phyloP scores from a whole-genome alignment of 768 basidiomycete genomes.

The Dioszegia crocea region DNA sequence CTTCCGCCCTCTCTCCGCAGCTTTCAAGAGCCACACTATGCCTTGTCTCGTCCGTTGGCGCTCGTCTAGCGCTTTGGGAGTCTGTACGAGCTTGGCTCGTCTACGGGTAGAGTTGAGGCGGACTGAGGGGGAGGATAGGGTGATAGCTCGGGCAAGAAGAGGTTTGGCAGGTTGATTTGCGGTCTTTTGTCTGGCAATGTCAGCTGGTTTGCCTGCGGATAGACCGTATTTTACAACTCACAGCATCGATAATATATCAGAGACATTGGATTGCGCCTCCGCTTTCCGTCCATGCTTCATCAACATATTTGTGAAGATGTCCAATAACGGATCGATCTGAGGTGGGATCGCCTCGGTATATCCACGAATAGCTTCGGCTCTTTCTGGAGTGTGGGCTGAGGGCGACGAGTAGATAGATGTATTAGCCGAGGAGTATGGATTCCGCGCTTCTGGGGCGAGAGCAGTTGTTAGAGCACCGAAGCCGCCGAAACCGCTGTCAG shows the following conservation, averaged over 20 bases:
- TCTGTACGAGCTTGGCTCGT: slow-evolving; percentile 63
- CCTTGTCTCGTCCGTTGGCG: slow-evolving; percentile 71
- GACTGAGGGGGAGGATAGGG: slow-evolving; percentile 67
- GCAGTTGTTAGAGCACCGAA: background rate
- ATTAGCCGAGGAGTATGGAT: background rate
- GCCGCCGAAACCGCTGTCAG: too few relatives aligned
- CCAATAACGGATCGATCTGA: slow-evolving; percentile 40
- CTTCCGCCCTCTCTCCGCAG: slow-evolving; percentile 59
- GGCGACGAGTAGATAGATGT: background rate
- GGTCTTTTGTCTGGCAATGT: slow-evolving; percentile 59
- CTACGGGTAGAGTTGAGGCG: slow-evolving; percentile 58
- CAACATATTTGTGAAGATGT: slow-evolving; percentile 46
- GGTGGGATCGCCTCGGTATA: slow-evolving; percentile 38
- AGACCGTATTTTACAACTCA: slow-evolving; percentile 13
- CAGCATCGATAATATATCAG: slow-evolving; percentile 36
- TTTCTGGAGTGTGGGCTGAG: slow-evolving; percentile 4
- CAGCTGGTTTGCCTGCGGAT: too few relatives aligned
- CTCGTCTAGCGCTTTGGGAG: slow-evolving; percentile 71
- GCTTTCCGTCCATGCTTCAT: slow-evolving; percentile 49
- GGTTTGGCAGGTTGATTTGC: slow-evolving; percentile 76
- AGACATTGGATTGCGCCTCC: slow-evolving; percentile 36
- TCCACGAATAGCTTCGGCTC: slow-evolving; percentile 15
- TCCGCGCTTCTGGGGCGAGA: too few relatives aligned
- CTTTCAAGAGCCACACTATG: slow-evolving; percentile 67
- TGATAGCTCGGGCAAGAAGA: slow-evolving; percentile 69